Conservation (phyloP, 1,284 basidiomycete genomes). For the Laetiporus sulphureus region DNA sequence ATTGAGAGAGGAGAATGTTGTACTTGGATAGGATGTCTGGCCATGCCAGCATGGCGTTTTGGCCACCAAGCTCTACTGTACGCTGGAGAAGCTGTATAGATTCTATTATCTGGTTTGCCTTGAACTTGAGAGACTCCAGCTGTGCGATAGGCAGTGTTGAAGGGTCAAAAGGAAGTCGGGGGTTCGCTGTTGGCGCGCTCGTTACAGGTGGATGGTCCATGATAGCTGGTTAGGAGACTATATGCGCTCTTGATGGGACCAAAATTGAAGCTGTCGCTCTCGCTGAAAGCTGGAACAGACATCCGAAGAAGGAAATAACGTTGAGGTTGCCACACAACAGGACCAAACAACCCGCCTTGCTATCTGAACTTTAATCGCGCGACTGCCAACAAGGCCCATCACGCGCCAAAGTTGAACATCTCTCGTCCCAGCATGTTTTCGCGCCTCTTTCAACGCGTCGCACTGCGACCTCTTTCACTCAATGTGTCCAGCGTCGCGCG, state of each 20-base stretch:
- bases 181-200: neutral
- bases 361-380: no score
- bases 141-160: constrained; percentile 35
- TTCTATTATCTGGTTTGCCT: constrained; percentile 68
- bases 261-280: neutral
- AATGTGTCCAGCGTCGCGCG: neutral
- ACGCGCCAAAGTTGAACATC: no score
- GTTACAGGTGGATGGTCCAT: neutral
- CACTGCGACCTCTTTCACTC: constrained; percentile 1
- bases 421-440: constrained; percentile 5
- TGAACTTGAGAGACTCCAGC: constrained; percentile 68
- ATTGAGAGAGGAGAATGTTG: constrained; percentile 73
- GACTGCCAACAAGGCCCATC: no score
- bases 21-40: constrained; percentile 79
- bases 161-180: constrained; percentile 4
- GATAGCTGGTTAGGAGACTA: neutral
- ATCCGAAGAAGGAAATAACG: constrained; percentile 2
- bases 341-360: neutral
- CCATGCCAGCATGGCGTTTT: constrained; percentile 61
- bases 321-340: constrained; percentile 6
- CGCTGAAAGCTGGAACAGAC: neutral
- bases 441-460: constrained; percentile 7
- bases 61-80: constrained; percentile 52
- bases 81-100: constrained; percentile 59
- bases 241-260: neutral